Conservation (phyloP, 208 protist species). For the Leishmania aethiopica region DNA sequence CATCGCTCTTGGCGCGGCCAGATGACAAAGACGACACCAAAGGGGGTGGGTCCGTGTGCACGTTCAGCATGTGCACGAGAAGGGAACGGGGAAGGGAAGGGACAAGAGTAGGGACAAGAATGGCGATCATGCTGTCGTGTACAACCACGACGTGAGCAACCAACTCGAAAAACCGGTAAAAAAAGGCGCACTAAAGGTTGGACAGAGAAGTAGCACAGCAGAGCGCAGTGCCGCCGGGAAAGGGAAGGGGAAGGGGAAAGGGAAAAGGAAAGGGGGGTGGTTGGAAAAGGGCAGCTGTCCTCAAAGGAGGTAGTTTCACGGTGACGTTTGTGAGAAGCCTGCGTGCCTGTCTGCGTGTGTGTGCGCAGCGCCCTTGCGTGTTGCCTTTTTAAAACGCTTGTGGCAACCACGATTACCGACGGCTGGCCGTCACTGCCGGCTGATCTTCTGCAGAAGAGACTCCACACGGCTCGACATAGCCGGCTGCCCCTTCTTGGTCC, state of each 20-base stretch:
- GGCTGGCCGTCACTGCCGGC: slow-evolving; percentile 18
- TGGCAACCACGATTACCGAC: not conserved
- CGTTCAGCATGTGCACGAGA: not conserved
- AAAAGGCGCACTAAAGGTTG: not conserved
- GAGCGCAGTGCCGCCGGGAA: not conserved
- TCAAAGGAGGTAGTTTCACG: not conserved
- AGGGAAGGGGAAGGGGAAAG: not conserved
- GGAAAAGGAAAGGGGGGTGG: too few relatives aligned
- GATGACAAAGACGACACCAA: not conserved
- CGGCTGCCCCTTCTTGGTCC: slow-evolving; percentile 79
- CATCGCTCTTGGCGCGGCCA: too few relatives aligned
- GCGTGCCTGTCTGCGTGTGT: not conserved
- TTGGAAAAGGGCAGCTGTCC: not conserved
- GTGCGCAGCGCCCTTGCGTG: too few relatives aligned
- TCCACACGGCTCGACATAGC: slow-evolving; percentile 77
- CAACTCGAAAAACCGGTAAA: not conserved
- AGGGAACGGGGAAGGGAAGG: not conserved
- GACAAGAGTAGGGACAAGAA: not conserved
- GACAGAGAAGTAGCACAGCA: not conserved
- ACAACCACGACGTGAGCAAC: not conserved
- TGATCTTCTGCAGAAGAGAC: slow-evolving; percentile 71
- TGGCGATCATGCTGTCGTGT: not conserved
- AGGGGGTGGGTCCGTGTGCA: not conserved
- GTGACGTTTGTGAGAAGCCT: not conserved
- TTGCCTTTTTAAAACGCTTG: not conserved